A percentile compares a stretch with the other conserved stretches of the same genome.
Evolutionary conservation across 2,329 filamentous ascomycete species (phyloP).

Genomic region (Fusarium torulosum): DNA sequence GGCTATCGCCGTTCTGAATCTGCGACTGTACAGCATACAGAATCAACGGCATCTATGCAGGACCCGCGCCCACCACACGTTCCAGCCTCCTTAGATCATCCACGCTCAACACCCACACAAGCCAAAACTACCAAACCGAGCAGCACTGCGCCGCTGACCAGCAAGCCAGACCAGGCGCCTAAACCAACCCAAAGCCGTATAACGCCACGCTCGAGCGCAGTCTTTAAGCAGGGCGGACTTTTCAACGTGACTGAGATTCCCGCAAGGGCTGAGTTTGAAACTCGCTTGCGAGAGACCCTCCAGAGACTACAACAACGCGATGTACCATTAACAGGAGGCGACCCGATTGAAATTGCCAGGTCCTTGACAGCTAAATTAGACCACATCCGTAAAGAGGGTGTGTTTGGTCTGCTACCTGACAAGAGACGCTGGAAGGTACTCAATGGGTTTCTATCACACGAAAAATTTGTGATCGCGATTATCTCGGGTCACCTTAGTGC

Average conservation of each 20-base stretch:
- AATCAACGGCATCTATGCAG: neutral
- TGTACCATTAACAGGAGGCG: conserved; percentile 5
- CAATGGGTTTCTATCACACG: conserved; percentile 40
- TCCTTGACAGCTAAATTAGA: conserved; percentile 47
- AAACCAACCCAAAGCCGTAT: neutral
- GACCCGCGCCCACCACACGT: neutral
- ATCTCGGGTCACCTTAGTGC: conserved; percentile 46
- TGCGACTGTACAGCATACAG: neutral
- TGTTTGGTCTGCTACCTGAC: conserved; percentile 51
- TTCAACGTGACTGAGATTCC: conserved; percentile 45
- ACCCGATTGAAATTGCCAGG: conserved; percentile 22
- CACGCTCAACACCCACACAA: neutral
- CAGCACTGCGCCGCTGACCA: neutral
- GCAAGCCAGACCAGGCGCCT: neutral
- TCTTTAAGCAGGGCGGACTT: conserved; percentile 34
- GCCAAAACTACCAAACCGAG: neutral
- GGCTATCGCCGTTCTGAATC: conserved; percentile 6
- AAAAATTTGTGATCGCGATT: conserved; percentile 51
- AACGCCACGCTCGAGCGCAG: neutral
- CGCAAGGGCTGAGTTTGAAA: conserved; percentile 47
- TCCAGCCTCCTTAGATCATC: neutral
- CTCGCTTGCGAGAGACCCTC: conserved; percentile 26
- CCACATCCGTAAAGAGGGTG: conserved; percentile 40
- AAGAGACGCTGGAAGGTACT: conserved; percentile 54
- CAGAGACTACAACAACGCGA: conserved; percentile 23